These are phyloP conservation scores for Pontederia crassipes DNA, from an alignment of 176 grass and related monocot species.

Conservation along the genomic window DNA sequence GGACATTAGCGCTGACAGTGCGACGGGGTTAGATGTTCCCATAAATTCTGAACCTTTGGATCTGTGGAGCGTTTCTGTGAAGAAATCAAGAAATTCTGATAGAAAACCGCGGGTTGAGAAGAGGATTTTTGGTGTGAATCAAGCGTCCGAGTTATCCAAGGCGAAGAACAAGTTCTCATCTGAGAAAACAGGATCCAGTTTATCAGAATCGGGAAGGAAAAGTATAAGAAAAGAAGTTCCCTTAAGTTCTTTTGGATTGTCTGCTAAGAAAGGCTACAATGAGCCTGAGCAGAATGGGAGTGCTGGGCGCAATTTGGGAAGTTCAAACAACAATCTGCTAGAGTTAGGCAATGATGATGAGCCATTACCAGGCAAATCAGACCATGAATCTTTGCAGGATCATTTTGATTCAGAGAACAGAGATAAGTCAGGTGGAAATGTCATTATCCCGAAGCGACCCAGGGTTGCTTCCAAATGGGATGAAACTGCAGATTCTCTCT, in stretches of 20 bases:
- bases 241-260: conserved; percentile 32
- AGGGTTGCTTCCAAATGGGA: conserved; percentile 40
- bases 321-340: conserved; percentile 7
- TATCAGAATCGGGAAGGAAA: conserved; percentile 16
- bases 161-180: conserved; percentile 3
- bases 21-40: conserved; percentile 27
- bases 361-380: conserved; percentile 21
- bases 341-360: conserved; percentile 2
- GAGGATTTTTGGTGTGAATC: conserved; percentile 27
- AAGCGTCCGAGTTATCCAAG: conserved; percentile 22
- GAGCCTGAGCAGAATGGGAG: conserved; percentile 1
- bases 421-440: conserved; percentile 25
- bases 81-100: conserved; percentile 27
- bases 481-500: conserved; percentile 14
- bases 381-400: background rate
- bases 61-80: conserved; percentile 43
- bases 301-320: conserved; percentile 34
- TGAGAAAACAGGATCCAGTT: conserved; percentile 20
- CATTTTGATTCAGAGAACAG: conserved; percentile 22
- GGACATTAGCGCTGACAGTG: conserved; percentile 47
- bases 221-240: conserved; percentile 25
- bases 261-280: conserved; percentile 37
- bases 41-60: conserved; percentile 35
- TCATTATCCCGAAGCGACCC: conserved; percentile 31
- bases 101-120: conserved; percentile 39